These are phyloP conservation scores for Crithidia expoeki DNA, from an alignment of 208 protist species.

Conservation along the genomic window DNA sequence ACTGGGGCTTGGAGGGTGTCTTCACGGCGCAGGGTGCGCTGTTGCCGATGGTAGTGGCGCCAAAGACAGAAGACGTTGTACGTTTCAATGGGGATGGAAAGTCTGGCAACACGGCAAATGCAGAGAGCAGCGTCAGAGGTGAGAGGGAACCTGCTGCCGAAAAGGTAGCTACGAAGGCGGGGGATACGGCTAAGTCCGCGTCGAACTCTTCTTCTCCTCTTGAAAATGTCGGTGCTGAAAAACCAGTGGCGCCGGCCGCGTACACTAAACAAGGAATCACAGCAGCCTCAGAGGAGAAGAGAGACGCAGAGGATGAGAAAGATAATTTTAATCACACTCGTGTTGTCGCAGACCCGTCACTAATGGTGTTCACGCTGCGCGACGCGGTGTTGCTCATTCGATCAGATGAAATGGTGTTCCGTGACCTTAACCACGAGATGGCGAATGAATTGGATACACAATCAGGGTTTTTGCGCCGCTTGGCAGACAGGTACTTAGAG, in stretches of 20 bases:
- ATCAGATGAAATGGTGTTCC: constrained; percentile 80
- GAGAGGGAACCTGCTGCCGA: too few species aligned
- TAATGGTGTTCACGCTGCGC: constrained; percentile 49
- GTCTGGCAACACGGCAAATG: not conserved
- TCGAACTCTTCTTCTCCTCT: too few species aligned
- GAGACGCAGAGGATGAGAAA: not conserved
- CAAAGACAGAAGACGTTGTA: constrained; percentile 7
- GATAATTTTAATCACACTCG: not conserved
- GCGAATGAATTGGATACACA: constrained; percentile 55
- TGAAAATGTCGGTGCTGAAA: too few species aligned
- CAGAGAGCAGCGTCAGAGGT: not conserved
- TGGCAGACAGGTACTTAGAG: constrained; percentile 3
- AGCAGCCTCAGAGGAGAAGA: not conserved
- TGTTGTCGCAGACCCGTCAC: not conserved
- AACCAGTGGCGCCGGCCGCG: too few species aligned
- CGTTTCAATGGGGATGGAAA: not conserved
- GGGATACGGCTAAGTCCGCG: too few species aligned
- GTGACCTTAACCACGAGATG: constrained; percentile 59
- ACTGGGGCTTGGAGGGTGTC: constrained; percentile 60
- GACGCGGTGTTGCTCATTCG: constrained; percentile 74
- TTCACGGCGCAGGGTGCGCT: constrained; percentile 36
- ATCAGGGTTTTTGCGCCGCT: constrained; percentile 23
- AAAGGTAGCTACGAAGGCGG: too few species aligned
- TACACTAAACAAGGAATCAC: too few species aligned
- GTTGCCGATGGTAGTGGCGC: constrained; percentile 23